Percentiles rank a stretch among this genome's conserved stretches.
Conservation (phyloP, 2,329 filamentous ascomycete genomes). For the Penicillium sp. region DNA sequence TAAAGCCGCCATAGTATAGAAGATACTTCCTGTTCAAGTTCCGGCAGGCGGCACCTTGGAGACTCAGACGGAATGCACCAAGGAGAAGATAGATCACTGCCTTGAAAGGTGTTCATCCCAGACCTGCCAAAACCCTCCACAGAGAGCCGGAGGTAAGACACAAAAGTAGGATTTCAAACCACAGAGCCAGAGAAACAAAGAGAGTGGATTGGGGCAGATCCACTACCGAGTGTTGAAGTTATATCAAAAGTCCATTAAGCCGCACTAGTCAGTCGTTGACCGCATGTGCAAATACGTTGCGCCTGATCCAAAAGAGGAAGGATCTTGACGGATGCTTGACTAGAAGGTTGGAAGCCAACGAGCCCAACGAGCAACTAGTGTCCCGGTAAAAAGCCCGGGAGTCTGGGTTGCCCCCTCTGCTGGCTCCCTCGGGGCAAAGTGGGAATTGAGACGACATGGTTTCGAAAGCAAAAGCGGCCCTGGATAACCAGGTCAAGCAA, state of each 20-base stretch:
- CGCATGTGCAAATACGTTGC: constrained; percentile 20
- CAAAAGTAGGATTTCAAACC: not conserved
- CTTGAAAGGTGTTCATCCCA: constrained; percentile 21
- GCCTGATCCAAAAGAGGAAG: constrained; percentile 15
- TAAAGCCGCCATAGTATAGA: constrained; percentile 31
- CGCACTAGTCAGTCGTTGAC: constrained; percentile 12
- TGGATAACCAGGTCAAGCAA: constrained; percentile 8
- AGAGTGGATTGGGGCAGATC: constrained; percentile 5
- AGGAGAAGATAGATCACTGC: constrained; percentile 21
- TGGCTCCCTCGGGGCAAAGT: constrained; percentile 18
- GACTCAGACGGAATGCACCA: not conserved
- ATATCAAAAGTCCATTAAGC: constrained; percentile 25
- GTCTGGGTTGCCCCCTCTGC: constrained; percentile 31
- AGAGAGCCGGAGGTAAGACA: constrained; percentile 3
- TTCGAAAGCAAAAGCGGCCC: constrained; percentile 21
- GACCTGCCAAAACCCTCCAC: constrained; percentile 8
- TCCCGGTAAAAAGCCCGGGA: constrained; percentile 25
- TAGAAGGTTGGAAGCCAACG: constrained; percentile 16
- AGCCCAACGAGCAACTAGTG: constrained; percentile 14
- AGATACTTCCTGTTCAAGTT: constrained; percentile 26
- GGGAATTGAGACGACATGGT: constrained; percentile 11
- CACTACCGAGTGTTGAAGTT: constrained; percentile 22
- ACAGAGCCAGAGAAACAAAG: constrained; percentile 3
- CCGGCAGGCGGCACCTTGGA: not conserved
- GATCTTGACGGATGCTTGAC: constrained; percentile 18